Evolutionary conservation across 2,329 filamentous ascomycete species (phyloP), one percentile per base, ranked within the genome.

Genomic region (Aspergillus japonicus): DNA sequence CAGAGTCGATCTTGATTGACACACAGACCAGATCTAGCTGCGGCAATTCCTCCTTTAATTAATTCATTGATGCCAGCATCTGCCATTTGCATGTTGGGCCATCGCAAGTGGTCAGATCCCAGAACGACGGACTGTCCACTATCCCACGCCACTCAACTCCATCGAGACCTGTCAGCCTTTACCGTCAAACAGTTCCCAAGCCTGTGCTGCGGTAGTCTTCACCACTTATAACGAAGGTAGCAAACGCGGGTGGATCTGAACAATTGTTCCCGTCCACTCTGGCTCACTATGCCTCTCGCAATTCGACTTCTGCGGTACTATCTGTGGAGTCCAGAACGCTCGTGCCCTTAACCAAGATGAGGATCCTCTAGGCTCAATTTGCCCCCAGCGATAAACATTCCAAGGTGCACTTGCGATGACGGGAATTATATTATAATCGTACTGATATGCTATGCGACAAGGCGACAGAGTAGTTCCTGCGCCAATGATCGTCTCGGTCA

Each of bases 401-500:
- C 42, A 31, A 47, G 47, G 10, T 31, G 19, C 42, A 48, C 31
- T 19, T n/a, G n/a, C 14, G 31, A 24, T 21, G 33, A 47, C 39
- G 42, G n/a, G 26, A 29, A 8, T 31, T 19, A 31, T 42, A 31
- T 47, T 7, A 55, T 19, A 26, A 55, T 26, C 14, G 33, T 44
- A 50, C 48, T 24, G 19, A 21, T 35, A 24, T 33, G 21, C 29
- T 26, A 50, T 10, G 14, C 11, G 33, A 12, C 14, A 31, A 50
- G 39, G 39, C 48, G 14, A 50, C 12, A 51, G 56, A 52, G 51
- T 50, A 33, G 60, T 60, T 56, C 58, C 54, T 64, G 47, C 47
- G 57, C 70, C 71, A 74, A 74, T 73, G 54, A 69, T 59, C 56
- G 61, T 56, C 23, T 49, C 50, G 49, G 58, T 58, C 64, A 68